Evolutionary conservation across 2,329 filamentous ascomycete species (phyloP).

Genomic region (Remersonia thermophila): DNA sequence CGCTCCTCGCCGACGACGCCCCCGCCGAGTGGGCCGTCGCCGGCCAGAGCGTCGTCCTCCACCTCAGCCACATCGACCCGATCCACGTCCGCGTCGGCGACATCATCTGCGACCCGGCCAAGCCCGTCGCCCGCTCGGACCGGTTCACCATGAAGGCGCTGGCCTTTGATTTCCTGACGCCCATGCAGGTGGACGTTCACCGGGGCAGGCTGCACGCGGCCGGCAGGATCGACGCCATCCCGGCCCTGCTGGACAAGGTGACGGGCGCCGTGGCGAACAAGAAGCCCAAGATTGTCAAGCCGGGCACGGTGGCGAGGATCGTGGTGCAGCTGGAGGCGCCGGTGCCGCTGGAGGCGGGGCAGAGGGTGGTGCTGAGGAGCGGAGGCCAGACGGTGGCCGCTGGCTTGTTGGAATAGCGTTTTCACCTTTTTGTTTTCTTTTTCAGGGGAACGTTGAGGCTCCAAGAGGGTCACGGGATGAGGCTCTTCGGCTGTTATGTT

Average conservation of each 20-base stretch:
- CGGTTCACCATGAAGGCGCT: conserved; percentile 73
- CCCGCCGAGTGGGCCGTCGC: conserved; percentile 80
- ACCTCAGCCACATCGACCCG: conserved; percentile 73
- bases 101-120: conserved; percentile 61
- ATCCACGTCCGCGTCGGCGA: conserved; percentile 74
- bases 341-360: conserved; percentile 68
- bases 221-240: conserved; percentile 59
- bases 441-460: conserved; percentile 4
- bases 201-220: conserved; percentile 69
- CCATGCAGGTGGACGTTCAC: conserved; percentile 82
- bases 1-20: conserved; percentile 63
- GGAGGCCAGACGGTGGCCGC: conserved; percentile 79
- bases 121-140: conserved; percentile 58
- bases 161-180: conserved; percentile 80
- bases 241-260: conserved; percentile 65
- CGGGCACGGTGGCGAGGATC: conserved; percentile 65
- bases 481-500: conserved; percentile 1
- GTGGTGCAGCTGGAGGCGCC: conserved; percentile 60
- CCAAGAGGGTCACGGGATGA: no score
- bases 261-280: conserved; percentile 68
- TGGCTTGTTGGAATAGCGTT: conserved; percentile 66
- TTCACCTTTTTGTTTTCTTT: no score
- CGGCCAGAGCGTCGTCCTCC: conserved; percentile 77
- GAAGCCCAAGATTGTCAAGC: conserved; percentile 72
- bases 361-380: conserved; percentile 67